Conservation (phyloP, 1,284 basidiomycete genomes). For the Agroathelia rolfsii region DNA sequence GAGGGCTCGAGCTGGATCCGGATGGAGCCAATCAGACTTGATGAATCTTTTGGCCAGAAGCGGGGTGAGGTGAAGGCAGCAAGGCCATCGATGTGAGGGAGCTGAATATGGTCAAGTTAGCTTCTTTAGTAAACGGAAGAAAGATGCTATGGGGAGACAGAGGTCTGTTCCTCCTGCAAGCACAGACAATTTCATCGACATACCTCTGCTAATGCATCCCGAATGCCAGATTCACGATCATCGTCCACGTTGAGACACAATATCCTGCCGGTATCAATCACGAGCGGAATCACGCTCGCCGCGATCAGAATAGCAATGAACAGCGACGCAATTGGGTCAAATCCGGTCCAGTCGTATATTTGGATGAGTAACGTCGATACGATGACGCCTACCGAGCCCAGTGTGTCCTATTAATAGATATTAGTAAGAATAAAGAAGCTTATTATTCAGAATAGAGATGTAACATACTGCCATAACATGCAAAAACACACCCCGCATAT, state of each 20-base stretch:
- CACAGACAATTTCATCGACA: constrained; percentile 13
- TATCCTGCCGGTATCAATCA: constrained; percentile 87
- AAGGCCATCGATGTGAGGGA: constrained; percentile 64
- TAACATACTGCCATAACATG: constrained; percentile 77
- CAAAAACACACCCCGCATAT: constrained; percentile 99
- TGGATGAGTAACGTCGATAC: constrained; percentile 94
- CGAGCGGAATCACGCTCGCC: constrained; percentile 89
- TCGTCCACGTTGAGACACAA: constrained; percentile 83
- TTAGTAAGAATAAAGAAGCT: constrained; percentile 10
- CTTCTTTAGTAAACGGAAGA: constrained; percentile 15
- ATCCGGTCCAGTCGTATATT: constrained; percentile 98
- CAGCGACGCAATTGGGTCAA: constrained; percentile 95
- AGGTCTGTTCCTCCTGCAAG: too few relatives aligned
- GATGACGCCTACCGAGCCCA: constrained; percentile 97
- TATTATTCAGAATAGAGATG: constrained; percentile 8
- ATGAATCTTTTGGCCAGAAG: constrained; percentile 95
- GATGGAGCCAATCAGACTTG: constrained; percentile 81
- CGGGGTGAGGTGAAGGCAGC: constrained; percentile 73
- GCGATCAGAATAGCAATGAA: constrained; percentile 96
- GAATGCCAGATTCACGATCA: constrained; percentile 56
- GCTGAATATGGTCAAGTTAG: constrained; percentile 32
- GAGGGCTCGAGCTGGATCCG: constrained; percentile 72
- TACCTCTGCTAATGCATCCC: constrained; percentile 72
- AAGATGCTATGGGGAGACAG: constrained; percentile 1
- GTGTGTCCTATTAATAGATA: constrained; percentile 51